Evolutionary conservation across 2,329 filamentous ascomycete species (phyloP), one percentile per base, ranked within the genome.

Genomic region (Clarireedia monteithiana): DNA sequence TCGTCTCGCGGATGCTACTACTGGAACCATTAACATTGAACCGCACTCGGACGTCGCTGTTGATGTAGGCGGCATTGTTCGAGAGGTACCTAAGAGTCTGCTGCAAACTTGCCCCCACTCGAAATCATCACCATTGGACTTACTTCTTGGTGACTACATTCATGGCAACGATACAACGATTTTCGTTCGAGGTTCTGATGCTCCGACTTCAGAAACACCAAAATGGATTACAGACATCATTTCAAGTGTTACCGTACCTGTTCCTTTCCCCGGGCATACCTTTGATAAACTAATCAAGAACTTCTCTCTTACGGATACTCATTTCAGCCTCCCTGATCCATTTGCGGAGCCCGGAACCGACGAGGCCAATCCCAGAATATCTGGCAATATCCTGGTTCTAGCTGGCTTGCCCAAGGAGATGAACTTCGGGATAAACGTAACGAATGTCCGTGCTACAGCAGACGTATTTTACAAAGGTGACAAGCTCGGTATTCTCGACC

Each of bases 211-310:
- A 1, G 77, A 84, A 36, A 88, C 90, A 0, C 94, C 94, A 0
- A 75, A 77, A 47, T 99, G 94, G 94, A 80, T 96, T 48, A 80
- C 81, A 14, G 83, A 91, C 51, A 78, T 99, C 23, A 75, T 97
- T 39, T 84, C 85, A 47, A 90, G 88, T 63, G 81, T 97, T 52
- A 91, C 86, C 0, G 78, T 97, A 0, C 91, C 91, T 3, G 75
- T 97, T 6, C 87, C 90, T 5, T 88, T 97, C 60, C 89, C 90
- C 0, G 90, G 90, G 5, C 83, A 85, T 57, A 85, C 85, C 0
- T 85, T 96, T 64, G 90, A 91, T 62, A 84, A 88, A 61, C 74
- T 96, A 15, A 87, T 99, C 68, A 86, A 85, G 63, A 92, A 94
- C 63, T 96, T 97, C 68, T 88, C 90, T 23, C 75, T 97, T 62